Conservation (phyloP, 345 rosid genomes). For the Arabidopsis suecica region DNA sequence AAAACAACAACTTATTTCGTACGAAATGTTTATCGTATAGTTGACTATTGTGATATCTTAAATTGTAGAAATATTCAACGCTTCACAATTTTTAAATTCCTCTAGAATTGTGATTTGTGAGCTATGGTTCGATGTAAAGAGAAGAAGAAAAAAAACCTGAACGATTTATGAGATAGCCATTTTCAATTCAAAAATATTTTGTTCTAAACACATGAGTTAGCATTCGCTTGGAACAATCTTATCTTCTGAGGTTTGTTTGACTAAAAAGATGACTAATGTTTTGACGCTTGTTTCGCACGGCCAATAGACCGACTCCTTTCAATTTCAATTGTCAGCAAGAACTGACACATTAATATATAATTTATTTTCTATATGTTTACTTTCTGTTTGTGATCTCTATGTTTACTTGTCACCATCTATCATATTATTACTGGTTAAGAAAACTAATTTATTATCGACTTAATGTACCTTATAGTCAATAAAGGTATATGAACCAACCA, state of each 20-base stretch:
- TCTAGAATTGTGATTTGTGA: not conserved
- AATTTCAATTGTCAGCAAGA: slow-evolving; percentile 9
- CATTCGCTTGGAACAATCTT: not conserved
- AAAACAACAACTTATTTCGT: not conserved
- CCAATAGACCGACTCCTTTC: not conserved
- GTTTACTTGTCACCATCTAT: slow-evolving; percentile 6
- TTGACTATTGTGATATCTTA: not conserved
- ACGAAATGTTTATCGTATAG: not conserved
- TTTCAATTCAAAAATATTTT: not conserved
- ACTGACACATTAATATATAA: not conserved
- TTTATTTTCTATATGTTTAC: not conserved
- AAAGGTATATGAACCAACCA: slow-evolving; percentile 5
- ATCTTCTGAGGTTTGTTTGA: slow-evolving; percentile 20
- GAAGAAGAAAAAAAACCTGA: not conserved
- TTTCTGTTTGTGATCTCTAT: not conserved
- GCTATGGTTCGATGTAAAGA: not conserved
- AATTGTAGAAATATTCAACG: not conserved
- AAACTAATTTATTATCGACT: slow-evolving; percentile 12
- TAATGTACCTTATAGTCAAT: slow-evolving; percentile 1
- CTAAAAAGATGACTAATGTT: not conserved
- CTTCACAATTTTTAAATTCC: not conserved
- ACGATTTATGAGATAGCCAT: not conserved
- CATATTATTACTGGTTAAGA: not conserved
- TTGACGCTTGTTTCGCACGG: slow-evolving; percentile 34
- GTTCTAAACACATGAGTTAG: not conserved